Evolutionary conservation across 2,329 filamentous ascomycete species (phyloP).

Genomic region (Anthostomella pinea): DNA sequence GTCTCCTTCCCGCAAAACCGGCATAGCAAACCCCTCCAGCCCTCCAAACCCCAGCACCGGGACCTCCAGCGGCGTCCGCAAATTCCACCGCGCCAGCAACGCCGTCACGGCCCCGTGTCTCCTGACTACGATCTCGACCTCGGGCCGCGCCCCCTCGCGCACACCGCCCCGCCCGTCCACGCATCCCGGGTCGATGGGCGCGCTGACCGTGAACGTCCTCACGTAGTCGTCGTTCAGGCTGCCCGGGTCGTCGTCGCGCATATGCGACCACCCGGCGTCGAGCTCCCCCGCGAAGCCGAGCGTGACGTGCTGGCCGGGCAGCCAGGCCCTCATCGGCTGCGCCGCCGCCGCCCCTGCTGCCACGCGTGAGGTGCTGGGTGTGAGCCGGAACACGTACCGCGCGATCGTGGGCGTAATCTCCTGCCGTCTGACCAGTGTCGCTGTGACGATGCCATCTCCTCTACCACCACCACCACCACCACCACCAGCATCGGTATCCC

Average conservation of each 20-base stretch:
- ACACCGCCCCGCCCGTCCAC: conserved; percentile 9
- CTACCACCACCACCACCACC: conserved; percentile 3
- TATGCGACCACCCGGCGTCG: conserved; percentile 74
- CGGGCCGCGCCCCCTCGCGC: conserved; percentile 32
- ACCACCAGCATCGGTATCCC: not conserved
- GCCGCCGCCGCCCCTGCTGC: conserved; percentile 22
- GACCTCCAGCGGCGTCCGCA: conserved; percentile 54
- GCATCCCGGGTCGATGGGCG: conserved; percentile 39
- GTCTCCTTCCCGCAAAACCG: conserved; percentile 4
- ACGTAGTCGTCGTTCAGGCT: conserved; percentile 83
- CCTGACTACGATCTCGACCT: conserved; percentile 71
- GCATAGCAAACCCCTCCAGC: conserved; percentile 42
- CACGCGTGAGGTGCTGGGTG: conserved; percentile 14
- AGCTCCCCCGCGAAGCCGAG: conserved; percentile 69
- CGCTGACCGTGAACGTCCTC: conserved; percentile 76
- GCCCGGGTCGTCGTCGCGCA: conserved; percentile 76
- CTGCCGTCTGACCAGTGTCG: conserved; percentile 57
- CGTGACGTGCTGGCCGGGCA: conserved; percentile 73
- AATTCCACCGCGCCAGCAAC: conserved; percentile 59
- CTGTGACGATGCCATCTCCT: conserved; percentile 33
- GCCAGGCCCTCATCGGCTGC: conserved; percentile 50
- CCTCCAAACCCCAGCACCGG: conserved; percentile 74
- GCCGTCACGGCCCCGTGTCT: conserved; percentile 67
- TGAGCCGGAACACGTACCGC: conserved; percentile 57
- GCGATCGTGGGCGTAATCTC: conserved; percentile 64